phyloP scores from a whole-genome alignment of 192 early-diverging fungal genomes.

The Backusella mclennaniae region DNA sequence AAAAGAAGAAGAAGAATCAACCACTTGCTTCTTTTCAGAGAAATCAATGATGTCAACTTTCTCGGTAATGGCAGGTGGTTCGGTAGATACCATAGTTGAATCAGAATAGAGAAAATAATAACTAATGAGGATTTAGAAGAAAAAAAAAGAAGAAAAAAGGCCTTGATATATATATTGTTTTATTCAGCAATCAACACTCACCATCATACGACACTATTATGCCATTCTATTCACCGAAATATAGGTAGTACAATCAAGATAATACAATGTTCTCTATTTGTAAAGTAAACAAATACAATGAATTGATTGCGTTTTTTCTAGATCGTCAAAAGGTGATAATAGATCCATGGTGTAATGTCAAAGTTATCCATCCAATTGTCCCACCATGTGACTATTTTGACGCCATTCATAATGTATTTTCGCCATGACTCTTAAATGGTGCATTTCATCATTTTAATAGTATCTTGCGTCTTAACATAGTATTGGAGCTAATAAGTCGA shows the following conservation, averaged over 20 bases:
- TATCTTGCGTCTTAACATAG: not conserved
- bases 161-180: not conserved
- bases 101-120: not conserved
- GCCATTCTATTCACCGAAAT: not conserved
- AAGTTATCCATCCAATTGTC: not conserved
- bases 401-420: conserved; percentile 2
- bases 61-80: not conserved
- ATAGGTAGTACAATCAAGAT: not conserved
- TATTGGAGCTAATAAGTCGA: not conserved
- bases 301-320: not conserved
- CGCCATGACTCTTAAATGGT: not conserved
- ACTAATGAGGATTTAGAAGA: not conserved
- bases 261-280: not conserved
- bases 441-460: not conserved
- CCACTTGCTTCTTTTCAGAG: not conserved
- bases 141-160: not conserved
- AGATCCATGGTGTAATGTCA: not conserved
- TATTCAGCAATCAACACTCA: not conserved
- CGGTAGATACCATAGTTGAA: not conserved
- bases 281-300: not conserved
- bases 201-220: conserved; percentile 12
- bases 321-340: not conserved
- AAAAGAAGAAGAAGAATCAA: conserved; percentile 4
- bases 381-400: not conserved
- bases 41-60: not conserved